Evolutionary conservation across 208 protist species (phyloP), one percentile per base, ranked within the genome.

Genomic region (Leishmania mexicana): DNA sequence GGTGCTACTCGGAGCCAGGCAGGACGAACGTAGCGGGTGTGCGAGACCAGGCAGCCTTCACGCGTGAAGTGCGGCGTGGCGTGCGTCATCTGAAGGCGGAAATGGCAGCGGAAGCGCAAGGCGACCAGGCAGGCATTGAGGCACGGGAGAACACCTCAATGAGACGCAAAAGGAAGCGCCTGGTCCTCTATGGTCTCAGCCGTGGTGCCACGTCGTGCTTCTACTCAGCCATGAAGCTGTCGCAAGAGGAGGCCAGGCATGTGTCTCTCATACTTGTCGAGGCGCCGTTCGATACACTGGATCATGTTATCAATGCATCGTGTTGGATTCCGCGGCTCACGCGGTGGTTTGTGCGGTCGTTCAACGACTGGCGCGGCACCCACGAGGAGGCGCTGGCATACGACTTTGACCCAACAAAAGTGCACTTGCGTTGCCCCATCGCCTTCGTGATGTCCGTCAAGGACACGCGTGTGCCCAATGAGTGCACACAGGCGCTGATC

Each of bases 161-260:
- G 15, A n/a, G 1, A 24, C 2, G 45, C 11, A 58, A 31, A 28
- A 83, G 70, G 58, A 82, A 81, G 38, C 89, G 94, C 67, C 86
- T 97, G 19, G 94, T 97, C 24, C 81, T 97, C 10, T 97, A 96
- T 83, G 94, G 94, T n/a, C 90, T 89, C 64, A 97, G 94, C 74
- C 89, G 94, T 40, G 94, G 94, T 53, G 94, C 92, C 21, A 92
- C 92, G 11, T 95, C 94, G 24, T 94, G 89, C 68, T 94, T 96
- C 79, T 96, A 96, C 86, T 76, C 89, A 15, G 86, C 91, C 54
- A 90, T 97, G 90, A 97, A 97, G 78, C 83, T 97, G 7, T 81
- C 88, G 4, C 31, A 47, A 15, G 80, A 89, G 49, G 85, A 95
- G n/a, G 94, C 94, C 11, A 40, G 19, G 49, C 86, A 96, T 87